Base-by-base conservation (phyloP, 2,329 filamentous ascomycete genomes). In the Trichoderma gracile region DNA sequence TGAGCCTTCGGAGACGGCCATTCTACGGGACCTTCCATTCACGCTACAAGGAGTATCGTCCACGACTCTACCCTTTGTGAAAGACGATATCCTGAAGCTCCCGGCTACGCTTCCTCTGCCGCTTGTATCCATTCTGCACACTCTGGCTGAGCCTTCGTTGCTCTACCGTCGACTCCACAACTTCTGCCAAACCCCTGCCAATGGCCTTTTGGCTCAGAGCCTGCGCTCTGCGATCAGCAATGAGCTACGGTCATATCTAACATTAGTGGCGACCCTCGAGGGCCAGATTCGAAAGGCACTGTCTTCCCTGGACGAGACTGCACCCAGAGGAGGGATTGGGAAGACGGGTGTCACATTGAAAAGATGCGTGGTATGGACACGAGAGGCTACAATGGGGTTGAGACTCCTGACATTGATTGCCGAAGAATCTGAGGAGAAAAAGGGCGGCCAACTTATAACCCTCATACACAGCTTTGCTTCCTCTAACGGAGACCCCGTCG, bases 351-450 rank as follows among this genome's bases (percentile, higher is more conserved):
- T 99, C 15, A 99, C 95, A 0, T 80, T 99, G 57, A 98, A 98
- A 76, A 84, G 95, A 74, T 98, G 94, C 71, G 90, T 99, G 3
- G 90, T 99, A 25, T 99, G 96, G 96, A 98, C 93, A 9, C 87
- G 94, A 69, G 96, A 99, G 76, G 92, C 95, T 7, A 99, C 95
- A 1, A 96, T 98, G 89, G 95, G 93, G 0, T 78, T 99, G 69
- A 87, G 95, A 17, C 81, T 99, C 63, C 93, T 99, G 90, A 96
- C 92, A 71, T 77, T 97, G 65, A 97, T 99, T 72, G 92, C 96
- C 0, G 93, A 98, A 73, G 91, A 97, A 74, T 92, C 94, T 1
- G 89, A 89, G 70, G 89, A 86, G 78, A 84, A 83, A 74, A 93
- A 90, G 70, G 95, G 96, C 1, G 95, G 96, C 5, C 91, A 97